Evolutionary conservation across 441 rosid species (phyloP).

Genomic region (Lepidium campestre): DNA sequence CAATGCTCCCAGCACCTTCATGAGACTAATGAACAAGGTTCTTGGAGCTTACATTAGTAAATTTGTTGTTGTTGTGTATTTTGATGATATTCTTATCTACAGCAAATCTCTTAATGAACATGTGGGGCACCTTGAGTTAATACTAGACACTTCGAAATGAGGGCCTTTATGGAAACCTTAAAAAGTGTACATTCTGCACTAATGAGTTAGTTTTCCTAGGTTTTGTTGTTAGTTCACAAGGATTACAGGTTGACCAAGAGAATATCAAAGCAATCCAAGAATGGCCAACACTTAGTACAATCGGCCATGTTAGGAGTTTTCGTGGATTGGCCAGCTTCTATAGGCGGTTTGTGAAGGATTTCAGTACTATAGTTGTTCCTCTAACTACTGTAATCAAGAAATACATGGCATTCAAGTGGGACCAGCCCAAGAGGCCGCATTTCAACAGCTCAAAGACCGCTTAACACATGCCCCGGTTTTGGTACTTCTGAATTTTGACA

Average conservation of each 20-base stretch:
- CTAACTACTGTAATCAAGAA: background rate
- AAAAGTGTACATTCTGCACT: background rate
- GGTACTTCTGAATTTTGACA: too few relatives aligned
- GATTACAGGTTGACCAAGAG: background rate
- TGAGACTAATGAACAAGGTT: background rate
- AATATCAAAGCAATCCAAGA: background rate
- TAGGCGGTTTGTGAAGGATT: background rate
- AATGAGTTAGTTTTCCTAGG: background rate
- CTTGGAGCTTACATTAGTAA: background rate
- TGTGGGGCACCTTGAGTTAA: background rate
- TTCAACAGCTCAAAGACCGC: too few relatives aligned
- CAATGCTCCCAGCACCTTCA: background rate
- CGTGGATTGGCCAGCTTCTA: background rate
- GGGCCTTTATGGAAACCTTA: background rate
- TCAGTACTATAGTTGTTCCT: background rate
- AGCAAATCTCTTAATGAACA: background rate
- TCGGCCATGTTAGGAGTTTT: background rate
- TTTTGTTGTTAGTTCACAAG: background rate
- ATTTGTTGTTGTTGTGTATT: background rate
- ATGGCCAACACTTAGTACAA: background rate
- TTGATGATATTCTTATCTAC: background rate
- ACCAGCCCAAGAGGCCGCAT: background rate
- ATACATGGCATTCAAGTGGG: background rate
- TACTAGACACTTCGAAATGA: rapidly evolving
- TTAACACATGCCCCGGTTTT: too few relatives aligned